Evolutionary conservation across 2,329 filamentous ascomycete species (phyloP), one percentile per base, ranked within the genome.

Genomic region (Sclerotinia spermophila): DNA sequence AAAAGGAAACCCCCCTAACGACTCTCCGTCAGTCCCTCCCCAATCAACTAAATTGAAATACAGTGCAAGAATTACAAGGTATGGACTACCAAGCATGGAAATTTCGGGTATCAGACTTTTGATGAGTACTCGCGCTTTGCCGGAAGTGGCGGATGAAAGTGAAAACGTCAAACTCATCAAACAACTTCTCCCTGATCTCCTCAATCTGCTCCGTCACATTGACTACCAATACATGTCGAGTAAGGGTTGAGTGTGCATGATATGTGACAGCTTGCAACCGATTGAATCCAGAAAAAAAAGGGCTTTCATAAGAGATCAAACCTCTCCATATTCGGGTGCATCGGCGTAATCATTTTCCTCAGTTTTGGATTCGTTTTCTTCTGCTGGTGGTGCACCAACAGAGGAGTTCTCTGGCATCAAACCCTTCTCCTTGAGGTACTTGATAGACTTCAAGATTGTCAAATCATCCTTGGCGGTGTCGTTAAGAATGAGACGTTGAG

Each of bases 391-490:
- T 75, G 74, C 71, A 75, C 70, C 74, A 61, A 72, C 75, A 75
- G 72, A 75, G 64, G 75, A 71, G 71, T 76, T 75, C 59, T 79
- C 78, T 71, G 76, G 71, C 77, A 80, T 77, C 73, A 79, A 69
- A 33, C 79, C 79, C 74, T 78, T 79, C 74, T 88, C 83, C 74
- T 87, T 86, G 72, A 90, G 83, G 75, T 90, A 89, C 75, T 90
- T 86, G 73, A 91, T 88, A 8, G 87, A 88, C 78, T 89, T 86
- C 68, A 91, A 84, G 72, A 90, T 86, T 13, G 87, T 86, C 75
- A 90, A 82, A 77, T 91, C 89, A 76, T 90, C 87, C 77, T 90
- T 87, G 72, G 90, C 87, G 77, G 90, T 89, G 78, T 90, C 89
- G 82, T 90, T 90, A 68, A 90, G 82, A 71, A 87, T 84, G 69